Conservation (phyloP, 306 rosid genomes). For the Mucuna pruriens region DNA sequence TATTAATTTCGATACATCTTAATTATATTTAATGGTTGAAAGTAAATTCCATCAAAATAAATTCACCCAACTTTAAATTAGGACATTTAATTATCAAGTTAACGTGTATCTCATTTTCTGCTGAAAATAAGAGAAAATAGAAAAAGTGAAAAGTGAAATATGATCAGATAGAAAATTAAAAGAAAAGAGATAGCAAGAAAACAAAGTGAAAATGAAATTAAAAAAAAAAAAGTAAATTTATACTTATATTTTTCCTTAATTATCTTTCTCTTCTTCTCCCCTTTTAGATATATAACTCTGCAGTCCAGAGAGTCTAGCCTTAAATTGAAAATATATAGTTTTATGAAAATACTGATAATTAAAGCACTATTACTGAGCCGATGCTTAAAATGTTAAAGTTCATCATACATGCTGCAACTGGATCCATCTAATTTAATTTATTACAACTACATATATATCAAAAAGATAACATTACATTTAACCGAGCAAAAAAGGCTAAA, state of each 20-base stretch:
- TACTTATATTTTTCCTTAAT: too few species aligned
- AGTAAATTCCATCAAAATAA: neutral
- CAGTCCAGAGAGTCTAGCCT: neutral
- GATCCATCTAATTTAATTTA: conserved; percentile 11
- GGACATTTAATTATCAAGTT: neutral
- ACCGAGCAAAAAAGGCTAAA: conserved; percentile 29
- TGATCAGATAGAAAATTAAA: too few species aligned
- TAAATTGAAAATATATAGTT: neutral
- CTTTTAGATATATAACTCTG: neutral
- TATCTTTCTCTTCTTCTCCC: neutral
- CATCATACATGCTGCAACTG: conserved; percentile 7
- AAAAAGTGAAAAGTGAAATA: too few species aligned
- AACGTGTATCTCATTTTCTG: too few species aligned
- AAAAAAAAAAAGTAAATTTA: too few species aligned
- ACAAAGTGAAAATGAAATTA: too few species aligned
- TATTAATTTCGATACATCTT: neutral
- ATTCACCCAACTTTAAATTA: neutral
- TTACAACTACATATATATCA: conserved; percentile 20
- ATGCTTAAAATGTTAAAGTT: neutral
- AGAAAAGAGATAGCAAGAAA: too few species aligned
- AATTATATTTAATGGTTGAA: neutral
- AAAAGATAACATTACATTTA: conserved; percentile 23
- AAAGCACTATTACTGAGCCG: neutral
- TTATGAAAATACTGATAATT: conserved; percentile 3
- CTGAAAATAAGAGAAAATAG: too few species aligned